Percentiles rank a stretch among this genome's conserved stretches.
Conservation (phyloP, 2,329 filamentous ascomycete species). For the Mycocentrospora acerina region DNA sequence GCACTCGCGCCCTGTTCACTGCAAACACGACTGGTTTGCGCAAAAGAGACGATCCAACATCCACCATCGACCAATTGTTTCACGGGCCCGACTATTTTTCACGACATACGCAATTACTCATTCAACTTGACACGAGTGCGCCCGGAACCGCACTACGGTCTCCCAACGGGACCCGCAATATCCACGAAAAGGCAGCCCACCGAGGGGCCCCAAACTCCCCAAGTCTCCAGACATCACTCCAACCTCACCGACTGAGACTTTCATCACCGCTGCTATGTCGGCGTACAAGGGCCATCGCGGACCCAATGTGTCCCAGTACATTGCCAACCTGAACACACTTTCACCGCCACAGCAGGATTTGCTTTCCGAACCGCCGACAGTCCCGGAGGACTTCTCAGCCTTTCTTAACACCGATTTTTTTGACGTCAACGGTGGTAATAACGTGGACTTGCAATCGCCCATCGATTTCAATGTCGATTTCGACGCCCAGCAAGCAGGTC, state of each 20-base stretch:
- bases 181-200: slow-evolving; percentile 21
- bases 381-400: slow-evolving; percentile 50
- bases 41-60: too few species aligned
- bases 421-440: slow-evolving; percentile 60
- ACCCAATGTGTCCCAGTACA: slow-evolving; percentile 86
- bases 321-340: slow-evolving; percentile 79
- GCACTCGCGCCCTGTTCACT: too few species aligned
- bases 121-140: slow-evolving; percentile 20
- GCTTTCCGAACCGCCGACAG: slow-evolving; percentile 42
- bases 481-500: slow-evolving; percentile 21
- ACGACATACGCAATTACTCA: slow-evolving; percentile 14
- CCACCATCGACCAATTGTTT: too few species aligned
- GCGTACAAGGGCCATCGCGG: slow-evolving; percentile 74
- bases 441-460: slow-evolving; percentile 26
- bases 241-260: slow-evolving; percentile 10
- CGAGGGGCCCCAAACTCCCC: slow-evolving; percentile 6
- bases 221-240: slow-evolving; percentile 9
- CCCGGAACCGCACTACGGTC: slow-evolving; percentile 8
- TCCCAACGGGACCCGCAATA: slow-evolving; percentile 9
- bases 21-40: too few species aligned
- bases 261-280: slow-evolving; percentile 57
- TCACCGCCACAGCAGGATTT: slow-evolving; percentile 43
- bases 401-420: slow-evolving; percentile 64
- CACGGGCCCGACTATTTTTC: too few species aligned
- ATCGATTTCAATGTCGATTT: slow-evolving; percentile 34